phyloP scores from a whole-genome alignment of 2,329 filamentous ascomycete genomes.

The Colletotrichum spinosum region DNA sequence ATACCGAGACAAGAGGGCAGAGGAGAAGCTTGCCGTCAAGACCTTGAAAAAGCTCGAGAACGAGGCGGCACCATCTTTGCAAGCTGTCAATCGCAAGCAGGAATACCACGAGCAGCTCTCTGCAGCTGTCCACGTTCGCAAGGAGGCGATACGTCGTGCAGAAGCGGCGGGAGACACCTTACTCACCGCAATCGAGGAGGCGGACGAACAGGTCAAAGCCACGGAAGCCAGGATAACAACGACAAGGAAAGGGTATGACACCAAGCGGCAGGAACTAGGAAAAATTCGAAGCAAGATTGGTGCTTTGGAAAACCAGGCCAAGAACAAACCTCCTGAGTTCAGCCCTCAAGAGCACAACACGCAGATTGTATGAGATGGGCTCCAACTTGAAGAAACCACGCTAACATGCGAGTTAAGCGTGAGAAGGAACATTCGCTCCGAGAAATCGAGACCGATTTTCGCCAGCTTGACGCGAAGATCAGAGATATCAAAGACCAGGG shows the following conservation, averaged over 20 bases:
- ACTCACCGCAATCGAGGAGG: slow-evolving; percentile 53
- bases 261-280: slow-evolving; percentile 63
- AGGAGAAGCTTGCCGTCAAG: slow-evolving; percentile 63
- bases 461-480: slow-evolving; percentile 53
- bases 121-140: slow-evolving; percentile 65
- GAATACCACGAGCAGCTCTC: slow-evolving; percentile 71
- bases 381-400: background rate
- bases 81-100: slow-evolving; percentile 77
- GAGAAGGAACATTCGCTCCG: slow-evolving; percentile 68
- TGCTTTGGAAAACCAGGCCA: slow-evolving; percentile 70
- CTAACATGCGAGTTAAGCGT: slow-evolving; percentile 58
- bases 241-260: slow-evolving; percentile 60
- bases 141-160: slow-evolving; percentile 62
- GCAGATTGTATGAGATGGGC: slow-evolving; percentile 69
- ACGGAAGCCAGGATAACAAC: slow-evolving; percentile 60
- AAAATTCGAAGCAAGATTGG: slow-evolving; percentile 69
- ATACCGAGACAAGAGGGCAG: slow-evolving; percentile 64
- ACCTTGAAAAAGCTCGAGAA: slow-evolving; percentile 71
- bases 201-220: slow-evolving; percentile 32
- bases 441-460: slow-evolving; percentile 59
- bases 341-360: slow-evolving; percentile 78
- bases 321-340: slow-evolving; percentile 74
- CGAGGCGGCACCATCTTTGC: slow-evolving; percentile 73
- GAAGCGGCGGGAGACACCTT: slow-evolving; percentile 64
- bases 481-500: slow-evolving; percentile 56